Evolutionary conservation across 148 eudicot genomes (phyloP).

Genomic region (Talinum fruticosum): DNA sequence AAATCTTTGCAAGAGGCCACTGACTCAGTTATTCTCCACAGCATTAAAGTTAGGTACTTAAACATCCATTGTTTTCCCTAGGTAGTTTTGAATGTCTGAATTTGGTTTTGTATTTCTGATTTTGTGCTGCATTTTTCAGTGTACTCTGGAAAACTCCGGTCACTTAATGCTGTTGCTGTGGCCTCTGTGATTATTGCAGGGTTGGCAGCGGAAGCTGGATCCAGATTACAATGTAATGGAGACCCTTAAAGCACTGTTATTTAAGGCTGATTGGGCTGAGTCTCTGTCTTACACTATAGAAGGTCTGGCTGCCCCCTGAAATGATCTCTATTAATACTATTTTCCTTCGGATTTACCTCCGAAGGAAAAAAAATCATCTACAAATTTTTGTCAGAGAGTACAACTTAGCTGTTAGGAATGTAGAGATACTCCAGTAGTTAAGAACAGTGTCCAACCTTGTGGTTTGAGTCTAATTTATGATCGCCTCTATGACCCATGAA

Average conservation of each 20-base stretch:
- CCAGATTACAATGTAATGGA: conserved; percentile 67
- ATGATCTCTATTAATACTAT: background rate
- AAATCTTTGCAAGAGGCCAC: too few species aligned
- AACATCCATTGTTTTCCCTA: too few species aligned
- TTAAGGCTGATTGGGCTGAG: conserved; percentile 75
- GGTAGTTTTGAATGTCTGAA: background rate
- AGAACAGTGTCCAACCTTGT: background rate
- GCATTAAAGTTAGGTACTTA: too few species aligned
- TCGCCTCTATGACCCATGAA: background rate
- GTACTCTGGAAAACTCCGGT: background rate
- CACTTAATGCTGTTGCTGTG: background rate
- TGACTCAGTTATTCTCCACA: too few species aligned
- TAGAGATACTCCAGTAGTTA: background rate
- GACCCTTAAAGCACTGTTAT: conserved; percentile 55
- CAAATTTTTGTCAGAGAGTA: background rate
- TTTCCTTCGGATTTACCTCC: background rate
- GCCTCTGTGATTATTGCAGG: conserved; percentile 35
- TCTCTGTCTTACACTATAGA: conserved; percentile 62
- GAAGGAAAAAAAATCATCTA: background rate
- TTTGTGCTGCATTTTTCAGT: background rate
- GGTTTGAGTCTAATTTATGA: background rate
- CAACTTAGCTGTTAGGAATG: background rate
- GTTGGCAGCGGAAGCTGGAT: conserved; percentile 85
- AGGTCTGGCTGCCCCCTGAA: conserved; percentile 69
- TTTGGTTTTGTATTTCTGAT: background rate